Evolutionary conservation across 2,329 filamentous ascomycete genomes (phyloP), one percentile per base, ranked within the genome.

Genomic region (Biscogniauxia marginata): DNA sequence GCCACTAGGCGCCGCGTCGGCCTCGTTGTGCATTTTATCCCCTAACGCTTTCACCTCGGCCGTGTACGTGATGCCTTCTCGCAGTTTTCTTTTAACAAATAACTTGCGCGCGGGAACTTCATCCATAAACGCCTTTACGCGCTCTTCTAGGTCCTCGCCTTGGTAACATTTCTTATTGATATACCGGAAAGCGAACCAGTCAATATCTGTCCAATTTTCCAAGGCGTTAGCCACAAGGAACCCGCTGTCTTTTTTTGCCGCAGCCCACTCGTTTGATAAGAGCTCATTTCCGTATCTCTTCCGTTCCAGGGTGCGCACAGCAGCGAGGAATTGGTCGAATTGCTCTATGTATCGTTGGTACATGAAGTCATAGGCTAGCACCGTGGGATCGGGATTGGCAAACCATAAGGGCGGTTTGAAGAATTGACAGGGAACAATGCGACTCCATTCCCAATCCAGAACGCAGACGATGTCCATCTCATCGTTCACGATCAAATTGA

Each of bases 391-490:
- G 39, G 19, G 23, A 30, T 21, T 51, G 23, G 13, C 44, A 23
- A 67, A 52, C 65, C 61, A 69, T 46, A 67, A 56, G 7, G 66
- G 65, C 13, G 62, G 65, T 20, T 56, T 62, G 55, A 67, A 67
- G 52, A 66, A 64, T 52, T 67, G 62, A 11, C 19, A 55, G 48
- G 65, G 61, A 19, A 67, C 62, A 39, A 68, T 54, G 19, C 60
- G 62, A 57, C 62, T 65, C 66, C 63, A 68, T 57, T 69, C 63
- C 64, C 63, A 67, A 50, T 67, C 61, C 23, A 67, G 52, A 51
- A 67, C 58, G 24, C 60, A 60, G 53, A 61, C 49, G 23, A 68
- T 62, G 30, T 52, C 48, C 49, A 47, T 48, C 46, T 54, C 49
- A 3, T 52, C 44, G 45, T 60, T 53, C 16, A 61, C 43, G n/a